These are phyloP conservation scores for Fusarium sp. DNA, from an alignment of 2,329 filamentous ascomycete genomes.

Conservation along the genomic window DNA sequence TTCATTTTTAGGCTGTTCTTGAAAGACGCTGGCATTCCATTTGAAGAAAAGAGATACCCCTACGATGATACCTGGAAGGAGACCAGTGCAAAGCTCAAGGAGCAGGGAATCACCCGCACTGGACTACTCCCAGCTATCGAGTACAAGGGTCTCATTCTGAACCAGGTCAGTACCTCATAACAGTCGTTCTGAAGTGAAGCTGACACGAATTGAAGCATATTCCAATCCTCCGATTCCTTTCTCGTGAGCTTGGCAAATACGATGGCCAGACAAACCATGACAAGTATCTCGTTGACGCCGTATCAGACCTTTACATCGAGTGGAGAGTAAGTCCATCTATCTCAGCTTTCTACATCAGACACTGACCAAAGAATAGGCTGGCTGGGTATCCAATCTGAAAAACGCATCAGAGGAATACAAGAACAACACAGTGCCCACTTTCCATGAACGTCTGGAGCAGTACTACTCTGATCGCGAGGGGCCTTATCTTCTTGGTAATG, in stretches of 20 bases:
- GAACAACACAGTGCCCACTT: slow-evolving; percentile 19
- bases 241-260: slow-evolving; percentile 32
- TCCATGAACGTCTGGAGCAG: slow-evolving; percentile 13
- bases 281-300: slow-evolving; percentile 26
- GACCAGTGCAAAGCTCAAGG: slow-evolving; percentile 45
- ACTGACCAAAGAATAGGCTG: not conserved
- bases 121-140: slow-evolving; percentile 52
- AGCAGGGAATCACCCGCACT: slow-evolving; percentile 46
- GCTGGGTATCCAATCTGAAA: slow-evolving; percentile 11
- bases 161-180: slow-evolving; percentile 11
- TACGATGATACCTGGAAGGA: slow-evolving; percentile 27
- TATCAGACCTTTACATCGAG: slow-evolving; percentile 17
- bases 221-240: slow-evolving; percentile 17
- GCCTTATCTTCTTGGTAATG: slow-evolving; percentile 22
- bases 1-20: slow-evolving; percentile 23
- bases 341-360: fast-evolving
- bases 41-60: slow-evolving; percentile 34
- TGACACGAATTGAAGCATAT: slow-evolving; percentile 4
- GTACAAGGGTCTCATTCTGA: slow-evolving; percentile 50
- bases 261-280: slow-evolving; percentile 23
- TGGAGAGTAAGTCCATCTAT: slow-evolving; percentile 1
- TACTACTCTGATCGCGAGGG: slow-evolving; percentile 33
- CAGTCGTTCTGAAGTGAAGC: no score
- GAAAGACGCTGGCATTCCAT: slow-evolving; percentile 32
- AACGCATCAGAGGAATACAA: slow-evolving; percentile 24